Percentiles rank a stretch among this genome's conserved stretches.
Conservation (phyloP, 768 basidiomycete species). For the Galerina sulciceps region DNA sequence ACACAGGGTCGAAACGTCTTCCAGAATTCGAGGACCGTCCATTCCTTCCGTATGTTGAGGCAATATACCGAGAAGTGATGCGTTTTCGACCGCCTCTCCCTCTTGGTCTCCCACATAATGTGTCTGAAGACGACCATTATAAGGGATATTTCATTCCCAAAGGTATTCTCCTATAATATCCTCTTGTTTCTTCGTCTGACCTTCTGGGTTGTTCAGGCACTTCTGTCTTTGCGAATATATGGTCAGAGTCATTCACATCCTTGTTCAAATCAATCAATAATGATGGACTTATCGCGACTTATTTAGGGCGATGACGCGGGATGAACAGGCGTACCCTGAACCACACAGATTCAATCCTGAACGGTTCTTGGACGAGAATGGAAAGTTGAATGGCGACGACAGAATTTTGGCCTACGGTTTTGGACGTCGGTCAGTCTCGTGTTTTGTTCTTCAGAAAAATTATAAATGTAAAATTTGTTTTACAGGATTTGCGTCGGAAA, state of each 20-base stretch:
- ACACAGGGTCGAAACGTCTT: constrained; percentile 33
- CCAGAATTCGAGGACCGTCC: constrained; percentile 29
- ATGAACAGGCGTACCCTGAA: constrained; percentile 25
- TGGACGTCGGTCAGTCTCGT: constrained; percentile 21
- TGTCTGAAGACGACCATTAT: constrained; percentile 31
- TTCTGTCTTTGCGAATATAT: constrained; percentile 20
- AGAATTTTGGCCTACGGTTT: constrained; percentile 16
- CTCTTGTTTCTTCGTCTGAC: too few species aligned
- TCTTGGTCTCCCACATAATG: constrained; percentile 25
- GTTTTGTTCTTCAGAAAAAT: too few species aligned
- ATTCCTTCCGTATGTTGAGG: constrained; percentile 31
- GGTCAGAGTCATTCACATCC: constrained; percentile 8
- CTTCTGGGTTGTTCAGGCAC: constrained; percentile 18
- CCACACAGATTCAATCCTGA: constrained; percentile 32
- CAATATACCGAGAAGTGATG: constrained; percentile 23
- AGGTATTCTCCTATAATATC: constrained; percentile 14
- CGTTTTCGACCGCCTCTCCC: constrained; percentile 21
- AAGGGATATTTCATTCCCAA: constrained; percentile 32
- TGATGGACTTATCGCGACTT: background rate
- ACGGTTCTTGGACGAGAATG: constrained; percentile 22
- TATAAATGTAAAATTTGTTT: too few species aligned
- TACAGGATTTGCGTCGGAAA: too few species aligned
- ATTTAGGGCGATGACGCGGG: constrained; percentile 28
- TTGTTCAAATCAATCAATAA: background rate
- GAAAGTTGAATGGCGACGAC: constrained; percentile 7